Evolutionary conservation across 179 eudicot species (phyloP).

Genomic region (Carnegiea gigantea): DNA sequence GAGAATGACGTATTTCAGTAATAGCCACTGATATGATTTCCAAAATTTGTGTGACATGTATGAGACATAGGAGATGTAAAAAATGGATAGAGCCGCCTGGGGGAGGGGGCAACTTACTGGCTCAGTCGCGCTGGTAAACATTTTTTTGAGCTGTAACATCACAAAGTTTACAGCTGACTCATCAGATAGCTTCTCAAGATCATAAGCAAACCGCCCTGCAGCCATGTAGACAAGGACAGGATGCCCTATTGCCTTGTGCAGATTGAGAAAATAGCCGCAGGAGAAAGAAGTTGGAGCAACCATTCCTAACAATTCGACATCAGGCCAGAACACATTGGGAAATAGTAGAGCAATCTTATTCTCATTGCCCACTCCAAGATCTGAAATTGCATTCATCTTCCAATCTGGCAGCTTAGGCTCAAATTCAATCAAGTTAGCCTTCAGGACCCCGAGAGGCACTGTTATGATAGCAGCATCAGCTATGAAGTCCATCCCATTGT

Average conservation of each 20-base stretch:
- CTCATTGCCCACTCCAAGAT: constrained; percentile 94
- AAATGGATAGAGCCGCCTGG: neutral
- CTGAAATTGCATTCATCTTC: constrained; percentile 90
- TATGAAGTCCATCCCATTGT: constrained; percentile 55
- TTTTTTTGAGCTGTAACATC: constrained; percentile 86
- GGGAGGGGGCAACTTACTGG: constrained; percentile 58
- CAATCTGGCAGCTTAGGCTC: constrained; percentile 93
- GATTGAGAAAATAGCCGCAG: constrained; percentile 96
- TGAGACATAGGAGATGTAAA: neutral
- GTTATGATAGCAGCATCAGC: constrained; percentile 90
- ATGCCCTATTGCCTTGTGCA: constrained; percentile 88
- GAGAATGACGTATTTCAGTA: too few relatives aligned
- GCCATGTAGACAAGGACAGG: constrained; percentile 98
- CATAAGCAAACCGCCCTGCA: constrained; percentile 85
- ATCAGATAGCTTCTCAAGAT: constrained; percentile 85
- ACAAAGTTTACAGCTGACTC: constrained; percentile 68
- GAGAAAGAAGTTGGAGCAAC: constrained; percentile 86
- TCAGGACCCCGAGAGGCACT: constrained; percentile 85
- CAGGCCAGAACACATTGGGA: constrained; percentile 85
- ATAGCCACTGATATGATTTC: too few relatives aligned
- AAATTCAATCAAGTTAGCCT: constrained; percentile 78
- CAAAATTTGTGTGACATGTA: too few relatives aligned
- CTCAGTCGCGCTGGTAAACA: constrained; percentile 78
- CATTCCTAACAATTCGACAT: constrained; percentile 74
- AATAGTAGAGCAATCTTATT: constrained; percentile 88